Evolutionary conservation across 1,284 basidiomycete species (phyloP).

Genomic region (Cutaneotrichosporon sp.): DNA sequence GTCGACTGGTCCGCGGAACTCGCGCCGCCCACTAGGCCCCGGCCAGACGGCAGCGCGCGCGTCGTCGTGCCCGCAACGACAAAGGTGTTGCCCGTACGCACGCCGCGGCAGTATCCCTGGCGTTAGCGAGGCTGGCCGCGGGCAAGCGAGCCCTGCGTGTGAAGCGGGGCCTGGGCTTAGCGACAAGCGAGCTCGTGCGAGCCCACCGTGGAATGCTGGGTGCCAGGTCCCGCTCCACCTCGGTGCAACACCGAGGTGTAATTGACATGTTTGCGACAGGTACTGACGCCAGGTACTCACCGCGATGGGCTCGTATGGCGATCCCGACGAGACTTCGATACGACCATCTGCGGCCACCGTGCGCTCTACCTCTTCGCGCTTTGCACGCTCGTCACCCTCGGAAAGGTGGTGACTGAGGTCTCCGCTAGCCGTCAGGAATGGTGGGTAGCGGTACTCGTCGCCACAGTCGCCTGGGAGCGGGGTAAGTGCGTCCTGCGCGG

Average conservation of each 20-base stretch:
- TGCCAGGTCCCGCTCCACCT: no score
- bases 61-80: constrained; percentile 21
- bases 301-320: constrained; percentile 18
- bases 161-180: not conserved
- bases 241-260: not conserved
- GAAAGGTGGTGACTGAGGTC: not conserved
- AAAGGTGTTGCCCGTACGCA: constrained; percentile 15
- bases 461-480: constrained; percentile 11
- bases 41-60: constrained; percentile 13
- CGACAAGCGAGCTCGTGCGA: not conserved
- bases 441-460: constrained; percentile 20
- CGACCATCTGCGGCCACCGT: constrained; percentile 6
- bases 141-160: not conserved
- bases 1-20: constrained; percentile 21
- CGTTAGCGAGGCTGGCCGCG: not conserved
- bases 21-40: constrained; percentile 11
- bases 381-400: not conserved
- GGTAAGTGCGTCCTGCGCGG: constrained; percentile 3
- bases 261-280: no score
- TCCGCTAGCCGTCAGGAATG: constrained; percentile 12
- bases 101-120: constrained; percentile 16
- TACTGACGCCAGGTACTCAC: constrained; percentile 7
- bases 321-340: constrained; percentile 12
- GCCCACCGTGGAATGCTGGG: no score
- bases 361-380: constrained; percentile 13